phyloP scores from a whole-genome alignment of 2,329 filamentous ascomycete genomes.

The Penicillium glabrum region DNA sequence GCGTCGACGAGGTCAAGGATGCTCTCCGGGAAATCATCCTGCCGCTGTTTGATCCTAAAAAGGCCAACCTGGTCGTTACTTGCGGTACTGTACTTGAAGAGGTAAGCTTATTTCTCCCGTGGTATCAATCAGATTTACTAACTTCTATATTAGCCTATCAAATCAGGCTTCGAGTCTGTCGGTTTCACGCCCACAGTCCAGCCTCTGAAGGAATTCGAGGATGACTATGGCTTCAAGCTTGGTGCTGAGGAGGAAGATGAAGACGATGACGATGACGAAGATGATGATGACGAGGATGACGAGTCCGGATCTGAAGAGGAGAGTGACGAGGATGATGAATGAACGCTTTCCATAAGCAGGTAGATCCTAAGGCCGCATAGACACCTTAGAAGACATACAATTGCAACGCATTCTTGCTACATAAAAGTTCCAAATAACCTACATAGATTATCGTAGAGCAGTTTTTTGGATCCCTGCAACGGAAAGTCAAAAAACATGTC shows the following conservation, averaged over 20 bases:
- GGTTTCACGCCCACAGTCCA: slow-evolving; percentile 79
- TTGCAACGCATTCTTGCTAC: slow-evolving; percentile 1
- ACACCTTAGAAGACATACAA: slow-evolving; percentile 4
- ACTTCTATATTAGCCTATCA: slow-evolving; percentile 60
- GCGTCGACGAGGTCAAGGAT: slow-evolving; percentile 70
- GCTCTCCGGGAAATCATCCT: slow-evolving; percentile 74
- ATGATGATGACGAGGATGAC: slow-evolving; percentile 48
- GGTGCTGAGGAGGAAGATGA: slow-evolving; percentile 58
- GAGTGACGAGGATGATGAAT: slow-evolving; percentile 35
- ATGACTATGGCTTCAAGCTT: slow-evolving; percentile 79
- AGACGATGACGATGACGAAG: slow-evolving; percentile 57
- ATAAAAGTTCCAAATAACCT: not conserved
- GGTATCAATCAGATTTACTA: not conserved
- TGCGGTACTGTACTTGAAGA: slow-evolving; percentile 84
- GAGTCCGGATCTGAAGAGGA: slow-evolving; percentile 51
- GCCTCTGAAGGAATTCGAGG: slow-evolving; percentile 76
- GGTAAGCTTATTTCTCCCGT: slow-evolving; percentile 55
- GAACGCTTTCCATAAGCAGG: slow-evolving; percentile 16
- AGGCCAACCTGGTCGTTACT: slow-evolving; percentile 82
- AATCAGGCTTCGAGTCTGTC: slow-evolving; percentile 68
- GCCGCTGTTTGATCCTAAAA: slow-evolving; percentile 75
- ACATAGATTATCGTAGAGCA: not conserved
- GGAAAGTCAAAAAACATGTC: too few species aligned
- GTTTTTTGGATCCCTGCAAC: too few species aligned
- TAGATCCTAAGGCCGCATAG: slow-evolving; percentile 8